Evolutionary conservation across 192 early-diverging fungal species (phyloP).

Genomic region (Coemansia sp.): DNA sequence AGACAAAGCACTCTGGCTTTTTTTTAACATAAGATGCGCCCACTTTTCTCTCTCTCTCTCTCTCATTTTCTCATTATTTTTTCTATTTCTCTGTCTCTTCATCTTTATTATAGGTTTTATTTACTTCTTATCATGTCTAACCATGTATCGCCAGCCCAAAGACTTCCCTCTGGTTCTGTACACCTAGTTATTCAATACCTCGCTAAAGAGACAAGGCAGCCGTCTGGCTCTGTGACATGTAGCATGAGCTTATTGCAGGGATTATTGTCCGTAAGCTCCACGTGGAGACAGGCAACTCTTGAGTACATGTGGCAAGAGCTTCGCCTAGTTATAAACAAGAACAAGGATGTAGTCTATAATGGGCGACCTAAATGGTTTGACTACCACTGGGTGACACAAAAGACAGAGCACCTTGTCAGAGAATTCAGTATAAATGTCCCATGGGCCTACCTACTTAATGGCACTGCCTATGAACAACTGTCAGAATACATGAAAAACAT

Average conservation of each 20-base stretch:
- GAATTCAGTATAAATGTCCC: background rate
- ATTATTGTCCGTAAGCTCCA: background rate
- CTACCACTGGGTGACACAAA: background rate
- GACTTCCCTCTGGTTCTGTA: too few species aligned
- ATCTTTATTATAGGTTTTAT: background rate
- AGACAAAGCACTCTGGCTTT: too few species aligned
- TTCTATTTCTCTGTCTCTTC: too few species aligned
- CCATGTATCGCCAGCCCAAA: too few species aligned
- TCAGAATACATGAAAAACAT: background rate
- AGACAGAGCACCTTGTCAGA: background rate
- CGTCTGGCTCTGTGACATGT: too few species aligned
- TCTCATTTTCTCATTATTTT: background rate
- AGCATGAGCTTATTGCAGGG: background rate
- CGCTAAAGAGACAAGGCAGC: too few species aligned
- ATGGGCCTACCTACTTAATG: background rate
- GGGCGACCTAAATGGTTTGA: background rate
- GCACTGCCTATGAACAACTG: background rate
- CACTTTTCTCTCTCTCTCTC: too few species aligned
- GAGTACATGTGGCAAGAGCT: background rate
- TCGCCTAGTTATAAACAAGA: background rate
- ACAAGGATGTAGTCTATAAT: background rate
- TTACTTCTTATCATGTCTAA: too few species aligned
- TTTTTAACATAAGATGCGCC: too few species aligned
- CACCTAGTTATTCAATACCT: too few species aligned
- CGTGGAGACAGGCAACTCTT: background rate